These are phyloP conservation scores for Veloboletus limbatus DNA, from an alignment of 1,284 basidiomycete genomes.

Conservation along the genomic window DNA sequence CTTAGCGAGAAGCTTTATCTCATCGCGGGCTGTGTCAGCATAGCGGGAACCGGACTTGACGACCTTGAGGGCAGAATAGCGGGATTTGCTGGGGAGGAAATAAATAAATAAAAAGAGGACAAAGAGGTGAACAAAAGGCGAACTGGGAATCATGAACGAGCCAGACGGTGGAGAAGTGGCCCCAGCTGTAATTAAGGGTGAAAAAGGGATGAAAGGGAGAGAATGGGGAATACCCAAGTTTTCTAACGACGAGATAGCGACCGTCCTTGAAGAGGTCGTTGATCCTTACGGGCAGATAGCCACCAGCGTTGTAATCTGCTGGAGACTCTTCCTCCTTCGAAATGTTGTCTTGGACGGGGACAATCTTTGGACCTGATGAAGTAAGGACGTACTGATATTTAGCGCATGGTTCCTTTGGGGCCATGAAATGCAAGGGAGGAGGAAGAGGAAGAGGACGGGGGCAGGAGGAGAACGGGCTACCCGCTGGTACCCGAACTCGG, in stretches of 20 bases:
- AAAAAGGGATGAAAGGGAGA: conserved; percentile 18
- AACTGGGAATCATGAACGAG: conserved; percentile 72
- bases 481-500: conserved; percentile 20
- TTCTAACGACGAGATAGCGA: conserved; percentile 77
- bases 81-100: conserved; percentile 45
- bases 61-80: conserved; percentile 87
- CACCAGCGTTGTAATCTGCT: conserved; percentile 77
- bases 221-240: conserved; percentile 62
- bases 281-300: conserved; percentile 77
- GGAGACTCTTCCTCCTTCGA: conserved; percentile 75
- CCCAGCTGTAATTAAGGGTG: conserved; percentile 61
- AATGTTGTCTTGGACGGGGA: conserved; percentile 60
- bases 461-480: background rate
- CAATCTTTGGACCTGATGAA: conserved; percentile 60
- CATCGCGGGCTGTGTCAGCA: conserved; percentile 87
- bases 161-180: conserved; percentile 88
- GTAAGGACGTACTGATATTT: conserved; percentile 76
- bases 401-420: conserved; percentile 60
- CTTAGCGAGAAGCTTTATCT: conserved; percentile 82
- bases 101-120: conserved; percentile 17
- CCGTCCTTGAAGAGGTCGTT: conserved; percentile 78
- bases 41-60: conserved; percentile 87
- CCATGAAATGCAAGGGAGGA: conserved; percentile 46
- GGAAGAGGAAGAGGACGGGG: conserved; percentile 17
- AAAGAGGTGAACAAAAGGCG: conserved; percentile 31